These are phyloP conservation scores for Tylopilus cervinicoccineus DNA, from an alignment of 768 basidiomycete genomes.

Conservation along the genomic window DNA sequence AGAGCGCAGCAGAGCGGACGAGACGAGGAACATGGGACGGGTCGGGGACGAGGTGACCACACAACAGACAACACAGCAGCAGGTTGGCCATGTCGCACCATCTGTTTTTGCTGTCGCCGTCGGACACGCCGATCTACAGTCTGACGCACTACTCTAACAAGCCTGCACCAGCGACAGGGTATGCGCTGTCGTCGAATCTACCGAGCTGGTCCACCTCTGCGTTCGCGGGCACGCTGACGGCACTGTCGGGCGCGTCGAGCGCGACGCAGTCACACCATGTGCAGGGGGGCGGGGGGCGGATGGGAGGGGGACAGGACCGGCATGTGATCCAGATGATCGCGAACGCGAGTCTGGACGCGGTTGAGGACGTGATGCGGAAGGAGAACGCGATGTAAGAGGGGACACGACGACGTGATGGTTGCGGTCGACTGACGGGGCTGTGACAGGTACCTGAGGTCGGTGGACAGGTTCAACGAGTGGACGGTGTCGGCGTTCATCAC, in stretches of 20 bases:
- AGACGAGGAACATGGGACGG: not conserved
- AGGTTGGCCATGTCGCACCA: constrained; percentile 70
- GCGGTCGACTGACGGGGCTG: constrained; percentile 16
- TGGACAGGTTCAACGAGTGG: constrained; percentile 99
- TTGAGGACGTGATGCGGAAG: constrained; percentile 89
- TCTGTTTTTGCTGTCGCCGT: constrained; percentile 79
- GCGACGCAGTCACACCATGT: constrained; percentile 59
- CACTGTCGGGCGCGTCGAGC: constrained; percentile 79
- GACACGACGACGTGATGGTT: constrained; percentile 3
- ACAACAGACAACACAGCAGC: constrained; percentile 10
- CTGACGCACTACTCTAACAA: constrained; percentile 81
- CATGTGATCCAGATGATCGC: constrained; percentile 99
- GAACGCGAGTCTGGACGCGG: constrained; percentile 90
- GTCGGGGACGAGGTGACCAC: not conserved
- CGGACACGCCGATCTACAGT: constrained; percentile 82
- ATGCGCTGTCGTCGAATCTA: constrained; percentile 75
- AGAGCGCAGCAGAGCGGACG: constrained; percentile 4
- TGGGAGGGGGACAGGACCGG: constrained; percentile 80
- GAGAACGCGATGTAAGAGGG: constrained; percentile 72
- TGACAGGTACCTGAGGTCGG: constrained; percentile 85
- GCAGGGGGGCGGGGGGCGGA: constrained; percentile 57
- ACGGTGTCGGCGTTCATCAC: constrained; percentile 95
- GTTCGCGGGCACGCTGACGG: constrained; percentile 85
- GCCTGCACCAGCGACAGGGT: constrained; percentile 53
- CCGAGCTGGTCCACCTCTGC: constrained; percentile 91